phyloP scores from a whole-genome alignment of 495 filamentous ascomycete genomes.

The Aspergillus funiculosus region DNA sequence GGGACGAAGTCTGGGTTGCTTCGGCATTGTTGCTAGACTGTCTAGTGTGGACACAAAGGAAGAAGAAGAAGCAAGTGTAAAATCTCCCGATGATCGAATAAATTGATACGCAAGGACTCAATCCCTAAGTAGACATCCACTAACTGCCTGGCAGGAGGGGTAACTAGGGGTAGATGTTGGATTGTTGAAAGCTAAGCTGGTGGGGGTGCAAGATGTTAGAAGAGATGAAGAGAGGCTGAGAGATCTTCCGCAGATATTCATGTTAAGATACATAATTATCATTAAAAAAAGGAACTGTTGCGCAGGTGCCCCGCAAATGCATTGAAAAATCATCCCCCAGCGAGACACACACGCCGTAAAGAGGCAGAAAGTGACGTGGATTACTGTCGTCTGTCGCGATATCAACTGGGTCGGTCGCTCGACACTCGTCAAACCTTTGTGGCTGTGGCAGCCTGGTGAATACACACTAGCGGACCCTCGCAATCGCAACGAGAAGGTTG shows the following conservation, averaged over 20 bases:
- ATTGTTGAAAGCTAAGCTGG: constrained; percentile 14
- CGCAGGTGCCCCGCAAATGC: constrained; percentile 23
- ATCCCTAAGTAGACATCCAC: constrained; percentile 14
- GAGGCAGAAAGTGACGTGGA: constrained; percentile 24
- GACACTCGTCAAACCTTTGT: constrained; percentile 18
- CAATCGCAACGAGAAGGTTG: constrained; percentile 12
- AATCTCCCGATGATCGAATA: constrained; percentile 2
- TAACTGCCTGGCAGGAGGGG: constrained; percentile 14
- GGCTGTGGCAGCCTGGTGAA: constrained; percentile 23
- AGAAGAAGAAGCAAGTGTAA: too few relatives aligned
- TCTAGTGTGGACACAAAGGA: neutral
- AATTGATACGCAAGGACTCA: constrained; percentile 6
- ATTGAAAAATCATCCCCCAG: constrained; percentile 18
- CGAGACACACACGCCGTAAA: constrained; percentile 17
- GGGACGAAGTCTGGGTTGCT: constrained; percentile 41
- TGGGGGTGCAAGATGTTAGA: constrained; percentile 17
- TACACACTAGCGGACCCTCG: constrained; percentile 16
- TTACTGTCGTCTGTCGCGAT: constrained; percentile 23
- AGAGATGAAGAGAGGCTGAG: constrained; percentile 17
- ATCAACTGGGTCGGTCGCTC: constrained; percentile 22
- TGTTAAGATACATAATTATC: constrained; percentile 23
- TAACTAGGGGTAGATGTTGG: constrained; percentile 17
- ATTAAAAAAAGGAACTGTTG: constrained; percentile 9
- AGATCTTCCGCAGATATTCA: constrained; percentile 9
- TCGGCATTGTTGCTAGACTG: constrained; percentile 29